Evolutionary conservation across 768 basidiomycete species (phyloP).

Genomic region (Fomitopsis pulvina): DNA sequence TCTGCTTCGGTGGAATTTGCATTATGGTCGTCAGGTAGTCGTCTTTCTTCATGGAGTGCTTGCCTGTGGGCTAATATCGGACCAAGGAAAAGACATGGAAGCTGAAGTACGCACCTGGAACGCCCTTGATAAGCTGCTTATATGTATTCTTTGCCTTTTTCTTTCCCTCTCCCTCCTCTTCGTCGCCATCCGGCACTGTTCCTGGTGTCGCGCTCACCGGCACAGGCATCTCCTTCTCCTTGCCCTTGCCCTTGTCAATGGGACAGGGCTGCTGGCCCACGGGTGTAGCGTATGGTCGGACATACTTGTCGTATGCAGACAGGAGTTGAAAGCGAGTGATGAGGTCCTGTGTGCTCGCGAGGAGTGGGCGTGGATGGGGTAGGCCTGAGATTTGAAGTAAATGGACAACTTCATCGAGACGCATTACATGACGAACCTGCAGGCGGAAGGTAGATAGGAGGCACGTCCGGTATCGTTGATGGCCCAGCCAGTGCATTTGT

Average conservation of each 20-base stretch:
- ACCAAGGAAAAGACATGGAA: neutral
- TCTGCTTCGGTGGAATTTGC: constrained; percentile 65
- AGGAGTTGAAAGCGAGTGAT: constrained; percentile 65
- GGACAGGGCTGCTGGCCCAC: constrained; percentile 22
- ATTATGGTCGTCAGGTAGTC: constrained; percentile 62
- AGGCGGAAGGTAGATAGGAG: constrained; percentile 23
- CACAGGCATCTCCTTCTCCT: constrained; percentile 19
- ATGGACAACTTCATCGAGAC: constrained; percentile 12
- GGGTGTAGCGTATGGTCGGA: constrained; percentile 44
- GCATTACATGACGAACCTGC: constrained; percentile 22
- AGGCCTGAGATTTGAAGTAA: constrained; percentile 8
- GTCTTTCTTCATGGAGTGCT: constrained; percentile 78
- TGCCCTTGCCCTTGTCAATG: constrained; percentile 26
- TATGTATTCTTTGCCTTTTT: constrained; percentile 75
- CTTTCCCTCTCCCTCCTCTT: constrained; percentile 46
- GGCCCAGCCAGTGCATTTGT: constrained; percentile 59
- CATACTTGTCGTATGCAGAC: constrained; percentile 76
- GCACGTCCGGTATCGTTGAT: constrained; percentile 36
- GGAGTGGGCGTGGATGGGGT: constrained; percentile 28
- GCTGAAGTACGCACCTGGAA: constrained; percentile 50
- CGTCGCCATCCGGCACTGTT: constrained; percentile 43
- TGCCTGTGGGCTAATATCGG: constrained; percentile 37
- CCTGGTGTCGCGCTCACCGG: constrained; percentile 28
- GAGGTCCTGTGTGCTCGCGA: constrained; percentile 75
- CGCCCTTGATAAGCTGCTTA: constrained; percentile 68